phyloP scores from a whole-genome alignment of 257 asterid species.

The Eustoma russellianum region DNA sequence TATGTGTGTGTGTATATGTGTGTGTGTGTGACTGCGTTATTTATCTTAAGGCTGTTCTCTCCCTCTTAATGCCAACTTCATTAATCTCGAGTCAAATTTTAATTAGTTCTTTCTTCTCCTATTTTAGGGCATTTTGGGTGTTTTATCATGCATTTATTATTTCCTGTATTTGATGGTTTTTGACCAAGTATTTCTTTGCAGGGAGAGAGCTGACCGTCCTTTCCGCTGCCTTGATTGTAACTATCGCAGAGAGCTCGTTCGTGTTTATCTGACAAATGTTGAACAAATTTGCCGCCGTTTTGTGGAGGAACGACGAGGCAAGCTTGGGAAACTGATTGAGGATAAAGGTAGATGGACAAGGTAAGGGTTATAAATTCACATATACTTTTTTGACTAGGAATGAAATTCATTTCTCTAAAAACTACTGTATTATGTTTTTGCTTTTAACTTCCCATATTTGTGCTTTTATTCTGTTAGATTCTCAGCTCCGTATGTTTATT shows the following conservation, averaged over 20 bases:
- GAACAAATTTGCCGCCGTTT: conserved; percentile 88
- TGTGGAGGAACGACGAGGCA: conserved; percentile 68
- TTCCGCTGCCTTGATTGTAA: conserved; percentile 87
- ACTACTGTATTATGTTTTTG: too few relatives aligned
- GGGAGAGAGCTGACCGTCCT: conserved; percentile 90
- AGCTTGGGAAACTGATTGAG: conserved; percentile 71
- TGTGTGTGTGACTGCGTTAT: too few relatives aligned
- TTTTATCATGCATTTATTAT: too few relatives aligned
- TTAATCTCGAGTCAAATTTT: background rate
- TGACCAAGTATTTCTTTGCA: conserved; percentile 20
- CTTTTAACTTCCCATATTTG: too few relatives aligned
- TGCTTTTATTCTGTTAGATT: too few relatives aligned
- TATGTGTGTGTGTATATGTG: too few relatives aligned
- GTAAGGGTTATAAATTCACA: conserved; percentile 25
- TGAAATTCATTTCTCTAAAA: too few relatives aligned
- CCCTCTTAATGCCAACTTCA: background rate
- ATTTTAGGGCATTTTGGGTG: too few relatives aligned
- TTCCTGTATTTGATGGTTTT: too few relatives aligned
- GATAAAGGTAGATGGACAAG: conserved; percentile 91
- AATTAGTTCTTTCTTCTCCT: background rate
- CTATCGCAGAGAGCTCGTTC: conserved; percentile 87
- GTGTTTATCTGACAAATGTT: conserved; percentile 85
- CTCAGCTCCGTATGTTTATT: background rate
- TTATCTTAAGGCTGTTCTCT: too few relatives aligned
- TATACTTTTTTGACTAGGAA: background rate